These are phyloP conservation scores for Candida endomychidarum DNA, from an alignment of 805 yeast species.

Conservation along the genomic window DNA sequence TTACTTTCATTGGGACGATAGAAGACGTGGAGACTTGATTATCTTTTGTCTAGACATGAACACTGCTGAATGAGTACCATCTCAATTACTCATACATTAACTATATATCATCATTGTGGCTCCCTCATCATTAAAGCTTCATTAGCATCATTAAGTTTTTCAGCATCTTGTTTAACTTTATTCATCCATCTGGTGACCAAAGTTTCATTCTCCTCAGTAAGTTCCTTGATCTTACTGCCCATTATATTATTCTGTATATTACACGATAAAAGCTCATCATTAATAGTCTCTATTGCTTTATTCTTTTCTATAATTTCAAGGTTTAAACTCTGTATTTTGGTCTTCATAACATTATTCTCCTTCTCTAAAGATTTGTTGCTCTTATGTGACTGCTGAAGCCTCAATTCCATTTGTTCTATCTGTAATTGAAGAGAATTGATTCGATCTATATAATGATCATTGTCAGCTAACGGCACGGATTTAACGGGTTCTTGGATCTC, in stretches of 20 bases:
- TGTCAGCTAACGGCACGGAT: conserved; percentile 4
- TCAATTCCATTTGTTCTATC: conserved; percentile 23
- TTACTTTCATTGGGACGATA: conserved; percentile 79
- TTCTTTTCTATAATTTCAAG: conserved; percentile 47
- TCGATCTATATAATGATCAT: conserved; percentile 10
- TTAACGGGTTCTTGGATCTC: conserved; percentile 2
- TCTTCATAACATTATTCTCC: conserved; percentile 18
- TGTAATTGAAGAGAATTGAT: conserved; percentile 17
- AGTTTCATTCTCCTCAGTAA: conserved; percentile 49
- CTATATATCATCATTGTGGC: not conserved
- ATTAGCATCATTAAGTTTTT: conserved; percentile 52
- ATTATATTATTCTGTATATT: conserved; percentile 58
- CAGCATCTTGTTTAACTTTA: conserved; percentile 54
- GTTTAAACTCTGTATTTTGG: conserved; percentile 23
- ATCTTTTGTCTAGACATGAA: conserved; percentile 3
- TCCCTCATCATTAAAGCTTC: conserved; percentile 15
- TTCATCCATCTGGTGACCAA: conserved; percentile 49
- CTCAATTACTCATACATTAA: too few relatives aligned
- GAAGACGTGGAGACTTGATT: conserved; percentile 66
- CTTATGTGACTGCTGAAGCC: conserved; percentile 12
- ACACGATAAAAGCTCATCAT: conserved; percentile 63
- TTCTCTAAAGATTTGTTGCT: conserved; percentile 19
- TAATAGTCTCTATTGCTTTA: conserved; percentile 55
- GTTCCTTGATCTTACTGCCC: conserved; percentile 32
- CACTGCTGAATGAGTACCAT: too few relatives aligned